Base-by-base conservation (phyloP, 2,329 filamentous ascomycete genomes). In the Ceratocystis albifundus region DNA sequence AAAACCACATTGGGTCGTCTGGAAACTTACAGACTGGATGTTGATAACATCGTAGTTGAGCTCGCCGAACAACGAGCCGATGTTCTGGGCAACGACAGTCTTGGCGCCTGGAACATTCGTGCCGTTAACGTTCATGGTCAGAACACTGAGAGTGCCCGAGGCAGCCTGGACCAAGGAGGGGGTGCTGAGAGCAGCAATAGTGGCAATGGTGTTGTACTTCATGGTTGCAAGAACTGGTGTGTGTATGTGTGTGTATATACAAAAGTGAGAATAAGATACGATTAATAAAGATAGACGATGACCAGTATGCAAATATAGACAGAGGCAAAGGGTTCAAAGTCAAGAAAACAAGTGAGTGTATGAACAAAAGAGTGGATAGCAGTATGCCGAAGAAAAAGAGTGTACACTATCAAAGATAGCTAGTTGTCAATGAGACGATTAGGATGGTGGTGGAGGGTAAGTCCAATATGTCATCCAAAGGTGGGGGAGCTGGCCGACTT, bases 1-100 rank as follows among this genome's bases (percentile, higher is more conserved):
- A 12, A 17, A 28, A 12, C 1, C 4, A 15, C 4, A 17, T 22
- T n/a, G 25, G 7, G 8, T 8, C 22, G 10, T 17, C n/a, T 28
- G 15, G 25, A n/a, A 20, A 66, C 69, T 28, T 69, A 80, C 80
- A 76, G 88, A 86, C 72, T 88, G 86, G 15, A 86, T 75, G 69
- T 88, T 79, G 71, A 88, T 83, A 32, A 88, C 74, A 69, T 85
- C 83, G 74, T 83, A 85, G 66, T 74, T 78, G 67, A 84, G 81
- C 71, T 81, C 69, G 3, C 80, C 75, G 70, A 88, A 83, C 64
- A 80, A 76, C 3, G 77, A 72, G 0, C 85, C 85, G 62, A 88
- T 86, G 30, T 74, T 73, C 10, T 75, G 75, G 0, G 84, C 77
- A 72, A 87, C 87, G 7, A 76, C 77, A 0, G 76, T 75, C 74